Evolutionary conservation across 2,329 filamentous ascomycete genomes (phyloP), one percentile per base, ranked within the genome.

Genomic region (Aspergillus spinulosporus): DNA sequence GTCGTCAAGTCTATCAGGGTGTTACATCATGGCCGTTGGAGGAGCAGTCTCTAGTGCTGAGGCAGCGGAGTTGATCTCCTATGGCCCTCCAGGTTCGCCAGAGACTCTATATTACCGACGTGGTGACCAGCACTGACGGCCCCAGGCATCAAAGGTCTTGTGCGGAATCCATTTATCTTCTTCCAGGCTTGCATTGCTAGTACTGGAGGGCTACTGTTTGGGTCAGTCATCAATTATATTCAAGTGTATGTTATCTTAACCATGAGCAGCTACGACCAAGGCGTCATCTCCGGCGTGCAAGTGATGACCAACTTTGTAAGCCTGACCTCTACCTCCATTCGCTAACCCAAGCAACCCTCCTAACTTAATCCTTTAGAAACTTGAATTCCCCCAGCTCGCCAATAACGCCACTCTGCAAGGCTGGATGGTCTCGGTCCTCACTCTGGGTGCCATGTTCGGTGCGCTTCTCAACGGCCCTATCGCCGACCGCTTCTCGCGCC

Each of bases 261-360:
- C 8, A 36, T 8, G 12, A 8, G 12, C 12, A 36, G 34, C 34
- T 36, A 47, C 44, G 44, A 47, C 44, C 44, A 47, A 47, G 44
- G 44, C 7, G 34, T 36, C 34, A 47, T 47, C 44, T 32, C 28
- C n/a, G 44, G 44, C 21, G 44, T 47, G 6, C 12, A 32, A 12
- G 44, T 47, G 28, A 47, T 47, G 44, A 47, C n/a, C 44, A 32
- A 47, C 5, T 47, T 47, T 12, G 44, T 47, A 34, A 32, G 29
- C 21, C 34, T 28, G 15, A 42, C 21, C 21, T 21, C 21, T 21
- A 21, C 21, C 21, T 21, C 21, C 21, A 21, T 21, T 21, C 21
- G 21, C 21, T 21, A 21, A 21, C 21, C 21, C 21, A 21, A 21
- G 21, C 21, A 21, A 21, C 21, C 21, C 21, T 21, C 21, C 21